Percentiles rank a stretch among this genome's conserved stretches.
phyloP scores from a whole-genome alignment of 306 rosid genomes.

The Fagus crenata region DNA sequence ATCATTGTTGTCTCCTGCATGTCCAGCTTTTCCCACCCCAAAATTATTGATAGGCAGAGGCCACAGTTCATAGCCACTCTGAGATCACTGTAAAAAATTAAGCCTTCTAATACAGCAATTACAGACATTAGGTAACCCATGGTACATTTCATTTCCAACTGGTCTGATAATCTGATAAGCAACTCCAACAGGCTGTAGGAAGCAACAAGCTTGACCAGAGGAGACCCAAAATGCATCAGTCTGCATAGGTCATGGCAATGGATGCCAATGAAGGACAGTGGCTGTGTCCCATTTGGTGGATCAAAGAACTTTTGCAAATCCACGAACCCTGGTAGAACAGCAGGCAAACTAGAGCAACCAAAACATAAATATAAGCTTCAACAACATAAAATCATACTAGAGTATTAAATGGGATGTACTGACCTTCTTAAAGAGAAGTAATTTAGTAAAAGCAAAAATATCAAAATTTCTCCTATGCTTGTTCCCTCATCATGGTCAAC shows the following conservation, averaged over 20 bases:
- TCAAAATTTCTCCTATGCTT: constrained; percentile 49
- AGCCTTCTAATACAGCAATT: constrained; percentile 68
- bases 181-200: constrained; percentile 73
- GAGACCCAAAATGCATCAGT: constrained; percentile 80
- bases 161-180: constrained; percentile 64
- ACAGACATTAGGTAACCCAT: constrained; percentile 56
- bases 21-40: constrained; percentile 55
- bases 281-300: constrained; percentile 44
- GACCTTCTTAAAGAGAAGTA: constrained; percentile 72
- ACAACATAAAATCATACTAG: constrained; percentile 14
- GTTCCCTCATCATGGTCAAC: constrained; percentile 67
- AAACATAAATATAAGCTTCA: constrained; percentile 21
- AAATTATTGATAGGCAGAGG: constrained; percentile 60
- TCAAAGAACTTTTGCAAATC: constrained; percentile 75
- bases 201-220: constrained; percentile 60
- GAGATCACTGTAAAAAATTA: constrained; percentile 57
- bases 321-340: constrained; percentile 57
- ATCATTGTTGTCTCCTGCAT: constrained; percentile 37
- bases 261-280: constrained; percentile 57
- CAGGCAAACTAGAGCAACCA: constrained; percentile 52
- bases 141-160: constrained; percentile 56
- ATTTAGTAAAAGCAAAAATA: constrained; percentile 60
- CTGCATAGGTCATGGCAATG: constrained; percentile 80
- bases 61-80: constrained; percentile 77
- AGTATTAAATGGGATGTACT: constrained; percentile 14